Evolutionary conservation across 225 moss, liverwort and hornwort species (phyloP).

Genomic region (Marchantia paleacea): DNA sequence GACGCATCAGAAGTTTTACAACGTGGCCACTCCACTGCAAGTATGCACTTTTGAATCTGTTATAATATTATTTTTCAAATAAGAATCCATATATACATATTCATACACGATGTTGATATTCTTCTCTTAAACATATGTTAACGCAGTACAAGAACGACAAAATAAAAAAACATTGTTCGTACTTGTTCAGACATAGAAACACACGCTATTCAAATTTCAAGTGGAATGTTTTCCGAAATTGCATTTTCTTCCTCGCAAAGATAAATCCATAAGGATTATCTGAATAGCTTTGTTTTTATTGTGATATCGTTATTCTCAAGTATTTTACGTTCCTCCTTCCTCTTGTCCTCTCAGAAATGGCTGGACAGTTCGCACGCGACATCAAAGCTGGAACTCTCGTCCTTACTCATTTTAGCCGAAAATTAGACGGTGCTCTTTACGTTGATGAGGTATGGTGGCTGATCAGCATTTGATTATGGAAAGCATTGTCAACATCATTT

Average conservation of each 20-base stretch:
- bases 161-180: too few species aligned
- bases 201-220: too few species aligned
- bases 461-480: too few species aligned
- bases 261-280: too few species aligned
- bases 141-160: too few species aligned
- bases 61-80: neutral
- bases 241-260: too few species aligned
- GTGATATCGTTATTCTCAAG: neutral
- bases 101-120: too few species aligned
- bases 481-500: too few species aligned
- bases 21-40: conserved; percentile 94
- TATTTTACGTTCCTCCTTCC: neutral
- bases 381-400: conserved; percentile 76
- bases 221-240: too few species aligned
- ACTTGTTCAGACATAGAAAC: too few species aligned
- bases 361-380: conserved; percentile 77
- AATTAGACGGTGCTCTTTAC: conserved; percentile 75
- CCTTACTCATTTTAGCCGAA: conserved; percentile 96
- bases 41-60: conserved; percentile 30
- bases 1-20: conserved; percentile 64
- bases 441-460: conserved; percentile 58
- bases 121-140: too few species aligned
- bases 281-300: neutral
- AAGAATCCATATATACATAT: neutral
- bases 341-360: conserved; percentile 53